Percentiles rank a stretch among this genome's conserved stretches.
Conservation (phyloP, 139 green algal species). For the Volvox reticuliferus region DNA sequence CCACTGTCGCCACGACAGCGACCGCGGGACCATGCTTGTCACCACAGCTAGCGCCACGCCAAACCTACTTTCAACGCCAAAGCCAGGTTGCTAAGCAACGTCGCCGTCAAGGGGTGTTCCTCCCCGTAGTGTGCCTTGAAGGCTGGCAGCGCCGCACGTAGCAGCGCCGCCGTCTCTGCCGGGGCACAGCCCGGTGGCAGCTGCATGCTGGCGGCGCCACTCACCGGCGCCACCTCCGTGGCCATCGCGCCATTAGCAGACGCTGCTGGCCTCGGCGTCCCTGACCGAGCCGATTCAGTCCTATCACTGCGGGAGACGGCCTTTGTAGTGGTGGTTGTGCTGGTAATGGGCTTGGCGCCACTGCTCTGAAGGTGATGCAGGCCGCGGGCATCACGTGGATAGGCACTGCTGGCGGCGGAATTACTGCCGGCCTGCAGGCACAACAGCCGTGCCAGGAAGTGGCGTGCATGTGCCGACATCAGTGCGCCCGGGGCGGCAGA, state of each 20-base stretch:
- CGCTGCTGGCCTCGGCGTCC: background rate
- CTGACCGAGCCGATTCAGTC: background rate
- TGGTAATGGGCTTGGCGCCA: background rate
- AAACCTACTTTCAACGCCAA: conserved; percentile 20
- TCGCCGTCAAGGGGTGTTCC: background rate
- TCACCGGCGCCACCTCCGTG: background rate
- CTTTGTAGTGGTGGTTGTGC: background rate
- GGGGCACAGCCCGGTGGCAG: background rate
- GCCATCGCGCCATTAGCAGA: too few species aligned
- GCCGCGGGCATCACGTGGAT: background rate
- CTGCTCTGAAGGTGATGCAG: background rate
- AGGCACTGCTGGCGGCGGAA: background rate
- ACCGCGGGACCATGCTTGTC: too few species aligned
- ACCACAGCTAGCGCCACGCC: too few species aligned
- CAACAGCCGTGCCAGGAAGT: conserved; percentile 17
- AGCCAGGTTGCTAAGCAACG: conserved; percentile 24
- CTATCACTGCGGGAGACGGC: background rate
- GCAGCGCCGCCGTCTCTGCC: conserved; percentile 13
- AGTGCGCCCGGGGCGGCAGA: background rate
- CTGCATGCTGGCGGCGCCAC: conserved; percentile 24
- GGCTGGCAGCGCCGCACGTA: conserved; percentile 5
- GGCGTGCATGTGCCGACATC: conserved; percentile 31
- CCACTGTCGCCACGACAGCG: too few species aligned
- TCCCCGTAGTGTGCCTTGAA: conserved; percentile 1
- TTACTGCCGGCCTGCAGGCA: background rate